Percentiles rank a stretch among this genome's conserved stretches.
Evolutionary conservation across 768 basidiomycete genomes (phyloP).

Genomic region (Tulasnella sp.): DNA sequence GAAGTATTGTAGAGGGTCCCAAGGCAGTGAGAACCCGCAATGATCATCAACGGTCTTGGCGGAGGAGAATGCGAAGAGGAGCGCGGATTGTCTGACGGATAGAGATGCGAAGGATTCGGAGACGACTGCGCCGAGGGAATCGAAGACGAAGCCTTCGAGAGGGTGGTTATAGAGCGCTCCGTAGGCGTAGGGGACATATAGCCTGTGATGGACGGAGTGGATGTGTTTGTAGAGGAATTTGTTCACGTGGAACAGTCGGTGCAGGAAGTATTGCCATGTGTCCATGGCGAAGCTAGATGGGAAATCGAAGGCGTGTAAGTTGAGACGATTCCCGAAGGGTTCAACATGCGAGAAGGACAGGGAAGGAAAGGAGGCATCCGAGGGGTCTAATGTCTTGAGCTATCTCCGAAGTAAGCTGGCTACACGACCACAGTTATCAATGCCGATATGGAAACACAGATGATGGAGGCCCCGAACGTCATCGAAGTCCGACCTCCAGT

Average conservation of each 20-base stretch:
- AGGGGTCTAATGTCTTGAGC: too few relatives aligned
- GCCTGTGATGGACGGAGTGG: conserved; percentile 89
- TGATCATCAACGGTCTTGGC: conserved; percentile 95
- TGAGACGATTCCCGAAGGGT: background rate
- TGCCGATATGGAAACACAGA: too few relatives aligned
- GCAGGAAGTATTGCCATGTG: conserved; percentile 97
- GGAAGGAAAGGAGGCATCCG: too few relatives aligned
- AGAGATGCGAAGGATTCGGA: conserved; percentile 62
- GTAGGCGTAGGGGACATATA: conserved; percentile 95
- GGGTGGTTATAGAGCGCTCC: conserved; percentile 98
- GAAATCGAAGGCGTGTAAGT: background rate
- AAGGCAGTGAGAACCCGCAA: conserved; percentile 82
- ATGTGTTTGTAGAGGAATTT: conserved; percentile 83
- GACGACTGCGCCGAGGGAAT: conserved; percentile 66
- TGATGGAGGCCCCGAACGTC: too few relatives aligned
- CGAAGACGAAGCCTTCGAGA: conserved; percentile 84
- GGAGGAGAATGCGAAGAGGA: conserved; percentile 76
- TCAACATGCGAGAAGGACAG: background rate
- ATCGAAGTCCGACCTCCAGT: too few relatives aligned
- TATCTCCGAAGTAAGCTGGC: too few relatives aligned
- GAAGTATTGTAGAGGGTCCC: conserved; percentile 81
- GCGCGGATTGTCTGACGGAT: conserved; percentile 67
- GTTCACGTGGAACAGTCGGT: conserved; percentile 84
- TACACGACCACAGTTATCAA: too few relatives aligned
- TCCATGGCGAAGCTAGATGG: conserved; percentile 74